phyloP scores from a whole-genome alignment of 176 grass and related monocot genomes.

The bread wheat (Triticum aestivum) region IWGSC_CS_RefSeq_v2.1 NC_057807.1:495621812-495622311 shows the following conservation, averaged over 20 bases:
- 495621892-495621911: conserved; percentile 80
- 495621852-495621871: conserved; percentile 89
- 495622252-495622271: background rate
- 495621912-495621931: conserved; percentile 72
- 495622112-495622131: background rate
- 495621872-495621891: conserved; percentile 82
- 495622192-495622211: background rate
- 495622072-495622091: background rate
- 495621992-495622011: conserved; percentile 46
- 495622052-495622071: background rate
- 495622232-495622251: background rate
- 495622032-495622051: conserved; percentile 66
- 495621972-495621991: conserved; percentile 11
- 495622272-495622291: background rate
- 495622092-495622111: background rate
- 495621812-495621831: background rate
- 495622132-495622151: background rate
- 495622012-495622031: conserved; percentile 47
- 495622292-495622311: conserved; percentile 12
- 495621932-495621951: conserved; percentile 58
- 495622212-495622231: background rate
- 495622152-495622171: background rate
- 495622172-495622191: background rate
- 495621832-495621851: conserved; percentile 62
- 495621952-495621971: conserved; percentile 32